phyloP scores from a whole-genome alignment of 2,329 filamentous ascomycete species.

The Fusarium sp. region DNA sequence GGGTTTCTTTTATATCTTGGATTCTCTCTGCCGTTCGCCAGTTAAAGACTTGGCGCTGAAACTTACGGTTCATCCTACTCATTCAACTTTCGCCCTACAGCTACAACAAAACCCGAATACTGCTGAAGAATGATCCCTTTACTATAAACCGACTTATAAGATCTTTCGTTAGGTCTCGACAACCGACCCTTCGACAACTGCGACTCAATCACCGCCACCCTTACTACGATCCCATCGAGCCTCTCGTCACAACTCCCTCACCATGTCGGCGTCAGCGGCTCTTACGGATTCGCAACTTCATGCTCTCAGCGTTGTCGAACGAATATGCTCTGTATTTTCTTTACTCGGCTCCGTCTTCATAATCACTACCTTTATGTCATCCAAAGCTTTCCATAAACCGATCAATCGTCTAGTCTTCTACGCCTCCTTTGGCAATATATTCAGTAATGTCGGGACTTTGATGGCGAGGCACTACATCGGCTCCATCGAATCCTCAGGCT shows the following conservation, averaged over 20 bases:
- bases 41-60: background rate
- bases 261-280: constrained; percentile 29
- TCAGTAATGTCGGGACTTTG: constrained; percentile 80
- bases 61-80: background rate
- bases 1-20: background rate
- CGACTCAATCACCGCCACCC: too few species aligned
- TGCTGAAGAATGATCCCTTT: too few species aligned
- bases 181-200: too few species aligned
- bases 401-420: constrained; percentile 89
- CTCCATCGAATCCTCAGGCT: constrained; percentile 61
- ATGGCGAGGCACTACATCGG: constrained; percentile 72
- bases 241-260: background rate
- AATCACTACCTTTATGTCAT: constrained; percentile 74
- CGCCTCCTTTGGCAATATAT: constrained; percentile 82
- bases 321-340: constrained; percentile 76
- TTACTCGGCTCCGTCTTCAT: constrained; percentile 77
- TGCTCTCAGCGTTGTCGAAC: constrained; percentile 71
- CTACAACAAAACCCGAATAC: too few species aligned
- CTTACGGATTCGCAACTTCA: constrained; percentile 54
- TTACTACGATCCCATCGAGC: too few species aligned
- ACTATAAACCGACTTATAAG: too few species aligned
- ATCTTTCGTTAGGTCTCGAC: too few species aligned
- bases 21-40: background rate
- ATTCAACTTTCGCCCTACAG: background rate
- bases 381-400: constrained; percentile 80